These are phyloP conservation scores for Solanum tarijense DNA, from an alignment of 257 asterid species.

Conservation along the genomic window DNA sequence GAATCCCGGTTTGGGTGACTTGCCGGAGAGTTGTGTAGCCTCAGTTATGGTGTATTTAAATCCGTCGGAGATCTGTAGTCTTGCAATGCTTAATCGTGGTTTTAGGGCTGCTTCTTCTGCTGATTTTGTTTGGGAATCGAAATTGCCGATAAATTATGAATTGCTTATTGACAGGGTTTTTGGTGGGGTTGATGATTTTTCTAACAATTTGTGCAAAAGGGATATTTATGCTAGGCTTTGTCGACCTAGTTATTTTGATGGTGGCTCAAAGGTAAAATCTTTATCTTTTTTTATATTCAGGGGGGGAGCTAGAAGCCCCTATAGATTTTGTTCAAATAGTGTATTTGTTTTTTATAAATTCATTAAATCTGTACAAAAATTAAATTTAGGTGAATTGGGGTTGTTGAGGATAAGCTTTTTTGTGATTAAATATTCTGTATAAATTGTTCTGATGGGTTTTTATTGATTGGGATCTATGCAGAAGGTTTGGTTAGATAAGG, in stretches of 20 bases:
- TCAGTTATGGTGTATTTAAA: constrained; percentile 52
- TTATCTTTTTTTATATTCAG: not conserved
- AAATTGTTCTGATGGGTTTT: not conserved
- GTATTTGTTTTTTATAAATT: too few species aligned
- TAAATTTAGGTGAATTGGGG: not conserved
- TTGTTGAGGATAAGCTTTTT: not conserved
- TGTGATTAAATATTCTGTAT: not conserved
- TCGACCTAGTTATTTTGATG: constrained; percentile 52
- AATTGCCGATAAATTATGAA: constrained; percentile 61
- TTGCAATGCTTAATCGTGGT: constrained; percentile 62
- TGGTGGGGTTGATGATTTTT: not conserved
- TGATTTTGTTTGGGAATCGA: constrained; percentile 81
- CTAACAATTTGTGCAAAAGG: constrained; percentile 33
- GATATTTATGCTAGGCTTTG: constrained; percentile 53
- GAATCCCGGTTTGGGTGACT: constrained; percentile 42
- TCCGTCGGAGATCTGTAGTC: constrained; percentile 71
- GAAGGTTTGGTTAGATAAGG: constrained; percentile 87
- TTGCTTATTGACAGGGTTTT: constrained; percentile 46
- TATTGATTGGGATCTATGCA: constrained; percentile 30
- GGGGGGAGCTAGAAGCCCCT: not conserved
- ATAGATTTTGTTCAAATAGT: not conserved
- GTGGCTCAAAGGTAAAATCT: constrained; percentile 54
- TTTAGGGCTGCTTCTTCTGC: constrained; percentile 69
- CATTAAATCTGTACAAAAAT: not conserved
- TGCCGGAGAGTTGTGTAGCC: constrained; percentile 83